Base-by-base conservation (phyloP, 2,329 filamentous ascomycete genomes). In the Hymenoscyphus albidus region DNA sequence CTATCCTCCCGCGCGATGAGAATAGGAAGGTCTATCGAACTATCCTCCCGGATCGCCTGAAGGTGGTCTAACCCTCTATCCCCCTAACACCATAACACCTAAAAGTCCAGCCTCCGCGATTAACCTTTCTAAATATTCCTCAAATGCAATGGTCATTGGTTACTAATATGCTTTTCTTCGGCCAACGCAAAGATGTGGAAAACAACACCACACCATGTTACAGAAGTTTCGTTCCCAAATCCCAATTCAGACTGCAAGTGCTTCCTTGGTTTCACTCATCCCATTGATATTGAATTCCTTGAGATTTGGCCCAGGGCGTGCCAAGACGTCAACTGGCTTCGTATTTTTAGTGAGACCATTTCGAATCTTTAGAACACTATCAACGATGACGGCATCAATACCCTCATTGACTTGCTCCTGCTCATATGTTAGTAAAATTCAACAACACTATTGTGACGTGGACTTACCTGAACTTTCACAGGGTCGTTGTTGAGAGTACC, bases 341-440 rank as follows among this genome's bases (percentile, higher is more conserved):
- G 71, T 67, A 27, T 71, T 74, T 58, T 74, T 74, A 0, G 73
- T 74, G 1, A 99, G 83, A 0, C 92, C 94, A 77, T 97, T 93
- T 58, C 94, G 88, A 70, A 99, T 97, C 51, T 92, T 92, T 38
- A 98, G 84, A 2, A 99, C 94, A 67, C 87, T 95, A 76, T 99
- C 95, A 14, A 98, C 95, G 74, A 99, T 99, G 62, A 99, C 94
- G 1, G 95, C 95, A 75, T 99, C 95, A 67, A 99, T 97, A 58
- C 95, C 94, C 78, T 97, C 92, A 62, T 92, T 91, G 10, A 96
- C 92, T 88, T 99, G 95, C 74, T 70, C 71, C 60, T 68, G n/a
- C 61, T 42, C 51, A 61, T 59, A 64, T 18, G 12, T 64, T 63
- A 70, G 66, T 60, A 56, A 59, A 2, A 40, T 57, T 5, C 4